A percentile compares a stretch with the other conserved stretches of the same genome.
phyloP scores from a whole-genome alignment of 2,329 filamentous ascomycete species.

The Colletotrichum sp. region DNA sequence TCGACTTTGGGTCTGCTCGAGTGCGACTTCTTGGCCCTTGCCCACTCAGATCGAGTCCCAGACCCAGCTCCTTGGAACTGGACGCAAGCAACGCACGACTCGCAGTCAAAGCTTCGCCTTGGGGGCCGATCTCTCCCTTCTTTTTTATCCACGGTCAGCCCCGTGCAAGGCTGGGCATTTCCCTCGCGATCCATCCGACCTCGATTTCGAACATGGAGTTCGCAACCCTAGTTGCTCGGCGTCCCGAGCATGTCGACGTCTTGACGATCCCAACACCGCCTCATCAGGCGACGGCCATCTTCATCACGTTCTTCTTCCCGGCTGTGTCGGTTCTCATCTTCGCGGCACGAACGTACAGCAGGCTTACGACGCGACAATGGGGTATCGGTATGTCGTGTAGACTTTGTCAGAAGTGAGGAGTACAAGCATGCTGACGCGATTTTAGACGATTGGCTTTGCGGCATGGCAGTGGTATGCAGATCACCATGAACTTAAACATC shows the following conservation, averaged over 20 bases:
- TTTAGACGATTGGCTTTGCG: conserved; percentile 30
- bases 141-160: neutral
- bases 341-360: conserved; percentile 27
- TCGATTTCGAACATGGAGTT: neutral
- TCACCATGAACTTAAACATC: neutral
- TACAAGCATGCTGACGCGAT: neutral
- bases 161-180: neutral
- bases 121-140: neutral
- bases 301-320: conserved; percentile 37
- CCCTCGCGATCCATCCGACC: neutral
- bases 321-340: conserved; percentile 30
- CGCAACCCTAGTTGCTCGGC: neutral
- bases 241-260: conserved; percentile 26
- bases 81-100: neutral
- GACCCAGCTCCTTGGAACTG: neutral
- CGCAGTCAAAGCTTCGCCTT: neutral
- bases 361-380: conserved; percentile 27
- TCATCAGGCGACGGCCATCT: conserved; percentile 32
- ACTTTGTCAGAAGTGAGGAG: neutral
- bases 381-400: conserved; percentile 27
- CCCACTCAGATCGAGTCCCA: neutral
- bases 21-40: neutral
- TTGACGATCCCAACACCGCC: conserved; percentile 34
- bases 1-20: neutral
- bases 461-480: conserved; percentile 25